A percentile compares a stretch with the other conserved stretches of the same genome.
Evolutionary conservation across 2,329 filamentous ascomycete species (phyloP).

Genomic region (Nemania sp.): DNA sequence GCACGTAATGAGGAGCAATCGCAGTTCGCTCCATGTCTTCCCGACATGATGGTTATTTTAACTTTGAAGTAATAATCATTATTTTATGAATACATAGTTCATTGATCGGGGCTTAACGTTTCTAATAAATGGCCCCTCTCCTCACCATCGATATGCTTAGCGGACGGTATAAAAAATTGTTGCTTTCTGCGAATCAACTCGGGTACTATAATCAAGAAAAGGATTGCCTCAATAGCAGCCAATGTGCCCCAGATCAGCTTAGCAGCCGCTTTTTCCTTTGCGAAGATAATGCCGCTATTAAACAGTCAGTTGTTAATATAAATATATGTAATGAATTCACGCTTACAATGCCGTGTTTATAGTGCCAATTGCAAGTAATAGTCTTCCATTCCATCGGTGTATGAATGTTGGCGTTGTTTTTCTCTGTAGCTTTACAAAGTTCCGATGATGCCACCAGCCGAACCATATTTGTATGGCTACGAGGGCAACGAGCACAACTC

Average conservation of each 20-base stretch:
- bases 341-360: not conserved
- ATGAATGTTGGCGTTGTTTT: not conserved
- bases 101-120: not conserved
- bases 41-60: no score
- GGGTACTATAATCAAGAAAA: conserved; percentile 1
- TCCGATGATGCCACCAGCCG: conserved; percentile 8
- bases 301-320: not conserved
- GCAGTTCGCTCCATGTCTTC: no score
- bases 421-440: not conserved
- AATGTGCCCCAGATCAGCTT: conserved; percentile 4
- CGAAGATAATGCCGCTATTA: conserved; percentile 1
- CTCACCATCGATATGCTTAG: not conserved
- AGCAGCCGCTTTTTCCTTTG: not conserved
- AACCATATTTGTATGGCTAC: not conserved
- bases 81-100: no score
- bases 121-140: not conserved
- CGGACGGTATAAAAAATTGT: no score
- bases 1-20: no score
- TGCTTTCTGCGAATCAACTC: not conserved
- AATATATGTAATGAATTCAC: not conserved
- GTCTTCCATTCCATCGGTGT: conserved; percentile 2
- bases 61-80: no score
- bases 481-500: not conserved
- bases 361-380: not conserved
- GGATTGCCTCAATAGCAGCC: conserved; percentile 6